phyloP scores from a whole-genome alignment of 495 filamentous ascomycete genomes.

The Schizothecium vesticola region DNA sequence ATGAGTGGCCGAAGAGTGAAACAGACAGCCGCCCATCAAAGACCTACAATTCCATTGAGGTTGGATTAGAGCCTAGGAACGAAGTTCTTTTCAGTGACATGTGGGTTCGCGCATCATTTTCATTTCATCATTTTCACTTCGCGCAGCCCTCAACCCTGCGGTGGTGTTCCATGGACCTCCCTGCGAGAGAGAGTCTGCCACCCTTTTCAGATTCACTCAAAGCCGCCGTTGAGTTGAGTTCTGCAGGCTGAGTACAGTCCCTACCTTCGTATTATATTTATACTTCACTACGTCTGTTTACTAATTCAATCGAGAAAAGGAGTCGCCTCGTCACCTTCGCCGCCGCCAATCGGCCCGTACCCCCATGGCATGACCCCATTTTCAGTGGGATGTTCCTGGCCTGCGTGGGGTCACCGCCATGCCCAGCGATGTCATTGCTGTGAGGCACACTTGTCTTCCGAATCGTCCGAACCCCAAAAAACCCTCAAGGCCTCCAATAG shows the following conservation, averaged over 20 bases:
- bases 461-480: too few relatives aligned
- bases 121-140: not conserved
- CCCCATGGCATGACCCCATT: not conserved
- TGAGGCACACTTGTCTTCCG: not conserved
- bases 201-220: not conserved
- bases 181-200: not conserved
- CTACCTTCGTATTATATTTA: not conserved
- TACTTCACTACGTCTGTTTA: not conserved
- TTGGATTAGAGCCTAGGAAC: not conserved
- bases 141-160: not conserved
- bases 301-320: not conserved
- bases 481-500: slow-evolving; percentile 1
- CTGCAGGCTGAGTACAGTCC: not conserved
- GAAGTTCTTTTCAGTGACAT: not conserved
- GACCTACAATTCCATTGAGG: not conserved
- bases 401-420: slow-evolving; percentile 1
- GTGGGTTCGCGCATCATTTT: not conserved
- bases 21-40: not conserved
- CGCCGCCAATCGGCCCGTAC: not conserved
- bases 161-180: not conserved
- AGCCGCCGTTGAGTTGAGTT: not conserved
- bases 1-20: not conserved
- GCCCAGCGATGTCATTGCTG: slow-evolving; percentile 10
- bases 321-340: too few relatives aligned
- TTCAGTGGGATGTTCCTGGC: not conserved